phyloP scores from a whole-genome alignment of 495 filamentous ascomycete species.

The Lasiosphaeria miniovina region DNA sequence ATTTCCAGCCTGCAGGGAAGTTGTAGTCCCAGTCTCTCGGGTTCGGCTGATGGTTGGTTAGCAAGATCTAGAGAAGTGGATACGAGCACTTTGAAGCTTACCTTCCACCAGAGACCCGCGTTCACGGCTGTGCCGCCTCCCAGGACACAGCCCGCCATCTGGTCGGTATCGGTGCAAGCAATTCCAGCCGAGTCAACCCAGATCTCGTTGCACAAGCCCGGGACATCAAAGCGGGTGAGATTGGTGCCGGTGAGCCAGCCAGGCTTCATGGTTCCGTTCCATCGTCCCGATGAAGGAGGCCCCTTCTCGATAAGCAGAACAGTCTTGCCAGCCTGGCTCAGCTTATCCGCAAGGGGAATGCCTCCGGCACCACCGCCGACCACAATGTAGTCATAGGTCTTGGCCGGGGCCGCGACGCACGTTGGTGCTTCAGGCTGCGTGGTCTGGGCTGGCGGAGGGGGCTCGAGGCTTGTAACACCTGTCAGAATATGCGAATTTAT shows the following conservation, averaged over 20 bases:
- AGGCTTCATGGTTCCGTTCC: slow-evolving; percentile 56
- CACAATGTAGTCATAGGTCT: slow-evolving; percentile 64
- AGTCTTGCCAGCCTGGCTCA: slow-evolving; percentile 57
- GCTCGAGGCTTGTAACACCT: slow-evolving; percentile 3
- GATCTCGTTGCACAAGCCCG: slow-evolving; percentile 68
- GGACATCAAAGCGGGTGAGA: slow-evolving; percentile 72
- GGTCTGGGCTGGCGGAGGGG: slow-evolving; percentile 15
- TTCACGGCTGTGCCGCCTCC: slow-evolving; percentile 74
- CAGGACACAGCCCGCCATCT: slow-evolving; percentile 73
- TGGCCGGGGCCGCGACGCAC: slow-evolving; percentile 42
- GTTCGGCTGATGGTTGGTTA: slow-evolving; percentile 27
- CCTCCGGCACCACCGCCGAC: slow-evolving; percentile 63
- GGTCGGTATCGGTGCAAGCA: slow-evolving; percentile 64
- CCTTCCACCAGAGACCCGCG: slow-evolving; percentile 56
- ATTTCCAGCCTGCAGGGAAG: slow-evolving; percentile 73
- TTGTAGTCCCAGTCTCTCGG: slow-evolving; percentile 67
- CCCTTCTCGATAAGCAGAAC: slow-evolving; percentile 66
- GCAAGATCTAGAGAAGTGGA: background rate
- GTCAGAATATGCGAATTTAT: background rate
- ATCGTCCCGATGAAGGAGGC: slow-evolving; percentile 56
- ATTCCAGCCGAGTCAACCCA: slow-evolving; percentile 60
- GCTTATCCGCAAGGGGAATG: slow-evolving; percentile 60
- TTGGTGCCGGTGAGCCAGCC: slow-evolving; percentile 61
- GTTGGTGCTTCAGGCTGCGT: slow-evolving; percentile 7
- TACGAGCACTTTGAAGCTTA: slow-evolving; percentile 10